Conservation (phyloP, 2,329 filamentous ascomycete species). For the Pezicula radicicola region DNA sequence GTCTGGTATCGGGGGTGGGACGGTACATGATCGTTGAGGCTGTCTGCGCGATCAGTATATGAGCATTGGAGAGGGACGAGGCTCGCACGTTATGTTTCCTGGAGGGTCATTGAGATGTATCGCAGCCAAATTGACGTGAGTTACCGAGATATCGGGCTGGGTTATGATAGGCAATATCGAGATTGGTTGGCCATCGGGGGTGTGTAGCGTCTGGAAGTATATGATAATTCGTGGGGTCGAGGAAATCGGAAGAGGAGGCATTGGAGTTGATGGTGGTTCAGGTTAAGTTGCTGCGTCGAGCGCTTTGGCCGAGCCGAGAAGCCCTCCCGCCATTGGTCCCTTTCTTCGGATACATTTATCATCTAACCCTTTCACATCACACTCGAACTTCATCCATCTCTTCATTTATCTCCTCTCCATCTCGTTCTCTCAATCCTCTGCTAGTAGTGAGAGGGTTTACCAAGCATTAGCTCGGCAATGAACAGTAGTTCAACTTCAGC, state of each 20-base stretch:
- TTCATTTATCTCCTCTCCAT: too few species aligned
- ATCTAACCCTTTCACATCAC: too few species aligned
- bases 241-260: constrained; percentile 25
- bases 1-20: constrained; percentile 63
- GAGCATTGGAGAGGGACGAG: constrained; percentile 76
- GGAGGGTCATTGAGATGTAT: constrained; percentile 75
- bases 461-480: too few species aligned
- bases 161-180: constrained; percentile 52
- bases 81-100: constrained; percentile 46
- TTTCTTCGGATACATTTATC: too few species aligned
- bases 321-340: too few species aligned
- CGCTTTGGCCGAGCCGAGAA: too few species aligned
- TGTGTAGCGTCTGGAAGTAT: constrained; percentile 66
- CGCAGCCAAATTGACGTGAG: constrained; percentile 83
- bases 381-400: too few species aligned
- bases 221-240: constrained; percentile 39
- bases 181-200: constrained; percentile 47
- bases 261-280: constrained; percentile 4
- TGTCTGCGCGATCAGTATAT: constrained; percentile 42
- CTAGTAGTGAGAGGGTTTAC: too few species aligned
- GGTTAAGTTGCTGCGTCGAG: too few species aligned
- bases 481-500: too few species aligned
- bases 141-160: constrained; percentile 56
- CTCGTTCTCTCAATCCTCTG: too few species aligned
- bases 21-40: constrained; percentile 75